Base-by-base conservation (phyloP, 805 yeast species). In the Ogataea glucozyma region DNA sequence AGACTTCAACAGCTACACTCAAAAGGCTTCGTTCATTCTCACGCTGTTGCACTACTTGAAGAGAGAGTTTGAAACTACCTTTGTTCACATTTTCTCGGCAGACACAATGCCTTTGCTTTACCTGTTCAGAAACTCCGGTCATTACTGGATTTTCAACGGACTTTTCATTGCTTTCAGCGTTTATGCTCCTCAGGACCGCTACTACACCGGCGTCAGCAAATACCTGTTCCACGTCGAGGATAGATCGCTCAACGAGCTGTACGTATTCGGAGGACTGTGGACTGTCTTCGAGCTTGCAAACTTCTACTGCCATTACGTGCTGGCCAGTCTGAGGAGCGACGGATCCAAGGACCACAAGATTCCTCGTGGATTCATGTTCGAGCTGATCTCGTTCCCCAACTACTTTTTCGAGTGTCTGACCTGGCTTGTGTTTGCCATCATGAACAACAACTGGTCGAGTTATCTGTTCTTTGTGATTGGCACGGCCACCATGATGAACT, bases 71-170 rank as follows among this genome's bases (percentile, higher is more conserved):
- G 99, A 93, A 67, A 88, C 97, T 7, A 51, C 85, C 18, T 82
- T 79, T 58, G 82, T 93, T 39, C 99, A 93, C 67, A 73, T 76
- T 48, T 93, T 93, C 61, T 86, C 97, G 17, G 72, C 81, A 45
- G 81, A 88, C 19, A 93, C 99, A 11, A 93, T 93, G 99, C 99
- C 99, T 4, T 57, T 85, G 31, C 76, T 79, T 62, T 86, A 88
- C 65, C 67, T 93, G 46, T 86, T 91, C 75, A 88, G 90, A 68
- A 93, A 93, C 70, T 83, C 89, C 29, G 71, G 77, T 52, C 97
- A 93, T 64, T 93, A 93, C 68, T 91, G 97, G 97, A 63, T 87
- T n/a, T 70, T 91, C 52, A 84, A 89, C 41, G 97, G 98, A 7
- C 20, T 66, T 16, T 60, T 77, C 10, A 62, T 73, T 62, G 65